Evolutionary conservation across 495 filamentous ascomycete species (phyloP).

Genomic region (Podospora anserina): DNA sequence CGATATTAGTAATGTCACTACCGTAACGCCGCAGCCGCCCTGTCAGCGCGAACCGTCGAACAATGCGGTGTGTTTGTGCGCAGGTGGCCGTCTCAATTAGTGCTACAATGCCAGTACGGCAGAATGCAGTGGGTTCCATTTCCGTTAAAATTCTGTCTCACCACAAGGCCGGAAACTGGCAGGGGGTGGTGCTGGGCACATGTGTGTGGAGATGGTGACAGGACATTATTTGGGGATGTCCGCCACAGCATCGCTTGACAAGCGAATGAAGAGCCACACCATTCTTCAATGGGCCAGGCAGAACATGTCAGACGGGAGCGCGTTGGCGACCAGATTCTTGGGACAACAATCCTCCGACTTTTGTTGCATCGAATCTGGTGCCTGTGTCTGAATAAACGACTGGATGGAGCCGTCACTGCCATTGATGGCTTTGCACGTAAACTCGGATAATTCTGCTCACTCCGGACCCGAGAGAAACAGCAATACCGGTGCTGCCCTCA

Average conservation of each 20-base stretch:
- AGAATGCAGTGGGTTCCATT: constrained; percentile 18
- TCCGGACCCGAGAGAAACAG: constrained; percentile 1
- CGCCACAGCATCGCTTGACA: constrained; percentile 19
- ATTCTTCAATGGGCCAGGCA: neutral
- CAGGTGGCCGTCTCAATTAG: constrained; percentile 12
- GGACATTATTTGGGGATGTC: constrained; percentile 39
- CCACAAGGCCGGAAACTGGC: constrained; percentile 14
- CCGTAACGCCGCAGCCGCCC: constrained; percentile 14
- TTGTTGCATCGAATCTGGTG: neutral
- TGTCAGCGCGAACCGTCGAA: constrained; percentile 14
- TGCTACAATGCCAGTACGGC: constrained; percentile 14
- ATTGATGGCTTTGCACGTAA: neutral
- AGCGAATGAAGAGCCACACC: constrained; percentile 17
- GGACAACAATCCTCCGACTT: constrained; percentile 9
- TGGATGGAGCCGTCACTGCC: neutral
- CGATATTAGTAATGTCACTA: neutral
- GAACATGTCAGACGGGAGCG: neutral
- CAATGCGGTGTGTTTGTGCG: constrained; percentile 8
- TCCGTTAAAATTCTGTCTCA: constrained; percentile 17
- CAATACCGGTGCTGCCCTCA: neutral
- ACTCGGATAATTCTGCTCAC: neutral
- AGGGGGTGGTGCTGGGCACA: neutral
- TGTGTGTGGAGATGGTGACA: constrained; percentile 17
- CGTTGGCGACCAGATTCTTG: neutral
- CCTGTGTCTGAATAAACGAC: neutral